phyloP scores from a whole-genome alignment of 306 rosid genomes.

The Cucumis cinereus region DNA sequence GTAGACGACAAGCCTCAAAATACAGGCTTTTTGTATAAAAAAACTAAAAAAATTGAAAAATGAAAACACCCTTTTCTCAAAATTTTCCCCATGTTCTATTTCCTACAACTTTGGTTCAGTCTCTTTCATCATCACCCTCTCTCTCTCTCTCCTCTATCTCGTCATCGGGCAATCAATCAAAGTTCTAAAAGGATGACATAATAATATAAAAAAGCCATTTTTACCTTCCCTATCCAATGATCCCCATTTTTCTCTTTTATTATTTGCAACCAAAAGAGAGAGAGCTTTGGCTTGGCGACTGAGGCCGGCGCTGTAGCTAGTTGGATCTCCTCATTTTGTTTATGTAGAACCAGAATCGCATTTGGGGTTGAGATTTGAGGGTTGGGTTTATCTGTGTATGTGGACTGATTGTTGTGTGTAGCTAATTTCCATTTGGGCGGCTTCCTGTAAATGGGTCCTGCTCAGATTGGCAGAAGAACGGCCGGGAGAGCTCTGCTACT shows the following conservation, averaged over 20 bases:
- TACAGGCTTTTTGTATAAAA: background rate
- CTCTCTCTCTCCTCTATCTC: background rate
- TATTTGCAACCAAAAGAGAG: background rate
- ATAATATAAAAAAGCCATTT: background rate
- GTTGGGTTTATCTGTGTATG: background rate
- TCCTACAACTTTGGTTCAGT: background rate
- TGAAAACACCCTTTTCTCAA: background rate
- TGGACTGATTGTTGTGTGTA: background rate
- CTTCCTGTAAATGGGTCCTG: constrained; percentile 1
- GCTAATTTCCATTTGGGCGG: background rate
- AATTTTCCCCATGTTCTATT: no score
- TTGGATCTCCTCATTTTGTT: no score
- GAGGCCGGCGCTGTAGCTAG: background rate
- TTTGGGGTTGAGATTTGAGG: background rate
- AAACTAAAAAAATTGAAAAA: no score
- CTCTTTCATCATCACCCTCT: background rate
- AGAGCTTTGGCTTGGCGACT: no score
- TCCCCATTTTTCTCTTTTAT: background rate
- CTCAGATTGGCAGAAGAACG: constrained; percentile 18
- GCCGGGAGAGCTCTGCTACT: constrained; percentile 14
- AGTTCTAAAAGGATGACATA: background rate
- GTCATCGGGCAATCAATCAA: background rate
- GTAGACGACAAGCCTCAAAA: background rate
- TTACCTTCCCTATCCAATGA: background rate
- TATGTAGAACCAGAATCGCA: background rate